Evolutionary conservation across 768 basidiomycete genomes (phyloP).

Genomic region (Lentinula guzmanii): DNA sequence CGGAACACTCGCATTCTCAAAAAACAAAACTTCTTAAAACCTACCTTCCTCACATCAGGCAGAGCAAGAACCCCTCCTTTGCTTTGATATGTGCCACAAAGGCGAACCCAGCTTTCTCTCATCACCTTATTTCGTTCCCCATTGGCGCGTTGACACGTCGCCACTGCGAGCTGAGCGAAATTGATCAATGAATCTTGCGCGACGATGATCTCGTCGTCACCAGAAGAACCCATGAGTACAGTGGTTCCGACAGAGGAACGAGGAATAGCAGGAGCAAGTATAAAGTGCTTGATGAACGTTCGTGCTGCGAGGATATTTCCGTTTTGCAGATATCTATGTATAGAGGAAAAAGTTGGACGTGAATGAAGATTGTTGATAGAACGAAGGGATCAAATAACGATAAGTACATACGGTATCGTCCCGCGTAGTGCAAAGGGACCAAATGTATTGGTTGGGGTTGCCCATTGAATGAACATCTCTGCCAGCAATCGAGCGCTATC

Average conservation of each 20-base stretch:
- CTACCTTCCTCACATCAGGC: slow-evolving; percentile 59
- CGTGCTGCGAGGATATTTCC: slow-evolving; percentile 90
- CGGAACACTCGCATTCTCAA: background rate
- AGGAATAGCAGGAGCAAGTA: slow-evolving; percentile 46
- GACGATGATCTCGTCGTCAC: slow-evolving; percentile 55
- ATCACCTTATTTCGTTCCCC: slow-evolving; percentile 72
- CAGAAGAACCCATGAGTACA: slow-evolving; percentile 43
- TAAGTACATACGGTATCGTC: slow-evolving; percentile 65
- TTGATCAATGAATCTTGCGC: slow-evolving; percentile 78
- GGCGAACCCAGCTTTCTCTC: slow-evolving; percentile 78
- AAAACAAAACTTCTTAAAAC: slow-evolving; percentile 15
- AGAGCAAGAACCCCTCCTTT: slow-evolving; percentile 55
- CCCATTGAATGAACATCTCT: slow-evolving; percentile 84
- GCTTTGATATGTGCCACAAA: slow-evolving; percentile 81
- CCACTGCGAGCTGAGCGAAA: slow-evolving; percentile 84
- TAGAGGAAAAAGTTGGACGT: too few relatives aligned
- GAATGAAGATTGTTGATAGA: background rate
- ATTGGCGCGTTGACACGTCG: slow-evolving; percentile 83
- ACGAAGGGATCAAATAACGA: background rate
- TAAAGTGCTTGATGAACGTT: slow-evolving; percentile 85
- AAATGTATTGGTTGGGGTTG: slow-evolving; percentile 36
- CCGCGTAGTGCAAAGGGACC: slow-evolving; percentile 84
- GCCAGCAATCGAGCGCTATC: slow-evolving; percentile 87
- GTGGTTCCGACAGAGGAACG: slow-evolving; percentile 39
- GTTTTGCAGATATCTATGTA: slow-evolving; percentile 64